Conservation (phyloP, 2,329 filamentous ascomycete species). For the Lasiodiplodia citricola region DNA sequence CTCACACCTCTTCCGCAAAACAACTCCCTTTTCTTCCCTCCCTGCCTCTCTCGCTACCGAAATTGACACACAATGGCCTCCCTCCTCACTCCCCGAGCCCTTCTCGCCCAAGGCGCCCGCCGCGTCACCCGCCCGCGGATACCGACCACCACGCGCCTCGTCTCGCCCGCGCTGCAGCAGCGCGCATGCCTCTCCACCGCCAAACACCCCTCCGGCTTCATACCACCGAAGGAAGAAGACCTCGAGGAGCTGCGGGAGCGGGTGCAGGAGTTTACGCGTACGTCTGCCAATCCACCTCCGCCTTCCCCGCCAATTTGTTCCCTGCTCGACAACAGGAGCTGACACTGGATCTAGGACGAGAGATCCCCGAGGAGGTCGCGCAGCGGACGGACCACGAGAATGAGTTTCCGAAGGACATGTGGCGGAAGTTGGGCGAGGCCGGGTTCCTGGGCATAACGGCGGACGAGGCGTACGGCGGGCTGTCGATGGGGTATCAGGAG, state of each 20-base stretch:
- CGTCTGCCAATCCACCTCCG: not conserved
- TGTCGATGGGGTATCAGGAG: slow-evolving; percentile 94
- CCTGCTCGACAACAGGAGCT: not conserved
- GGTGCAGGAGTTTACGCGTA: slow-evolving; percentile 82
- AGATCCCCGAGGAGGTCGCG: slow-evolving; percentile 84
- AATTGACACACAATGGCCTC: slow-evolving; percentile 10
- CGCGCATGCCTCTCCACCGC: slow-evolving; percentile 21
- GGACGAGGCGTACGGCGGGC: slow-evolving; percentile 86
- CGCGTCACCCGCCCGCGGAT: slow-evolving; percentile 4
- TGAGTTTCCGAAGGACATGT: slow-evolving; percentile 88
- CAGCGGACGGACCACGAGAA: slow-evolving; percentile 83
- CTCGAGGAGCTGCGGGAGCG: slow-evolving; percentile 80
- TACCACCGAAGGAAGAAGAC: slow-evolving; percentile 72
- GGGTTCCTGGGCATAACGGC: slow-evolving; percentile 92
- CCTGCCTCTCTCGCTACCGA: not conserved
- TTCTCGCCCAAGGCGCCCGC: slow-evolving; percentile 18
- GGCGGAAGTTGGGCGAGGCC: slow-evolving; percentile 89
- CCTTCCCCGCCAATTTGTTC: not conserved
- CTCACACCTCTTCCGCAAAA: not conserved
- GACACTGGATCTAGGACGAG: slow-evolving; percentile 61
- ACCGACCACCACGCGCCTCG: not conserved
- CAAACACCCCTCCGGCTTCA: slow-evolving; percentile 72
- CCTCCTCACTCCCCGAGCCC: slow-evolving; percentile 1
- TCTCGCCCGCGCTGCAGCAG: not conserved
- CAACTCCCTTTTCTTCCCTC: not conserved